phyloP scores from a whole-genome alignment of 1,284 basidiomycete species.

The Crucibulum parvulum region DNA sequence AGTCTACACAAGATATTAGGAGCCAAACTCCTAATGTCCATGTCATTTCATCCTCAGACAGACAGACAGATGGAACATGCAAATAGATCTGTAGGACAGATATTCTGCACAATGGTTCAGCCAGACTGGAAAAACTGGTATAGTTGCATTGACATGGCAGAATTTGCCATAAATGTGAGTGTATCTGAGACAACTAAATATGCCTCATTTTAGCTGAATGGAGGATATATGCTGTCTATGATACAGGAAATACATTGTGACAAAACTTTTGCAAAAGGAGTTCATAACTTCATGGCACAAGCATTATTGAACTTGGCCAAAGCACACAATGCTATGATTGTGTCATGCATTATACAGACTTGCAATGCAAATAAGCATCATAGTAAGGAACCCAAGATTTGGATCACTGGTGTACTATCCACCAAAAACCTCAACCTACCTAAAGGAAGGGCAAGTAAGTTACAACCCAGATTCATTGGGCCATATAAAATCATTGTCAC shows the following conservation, averaged over 20 bases:
- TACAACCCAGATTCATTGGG: slow-evolving; percentile 36
- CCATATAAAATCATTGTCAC: slow-evolving; percentile 31
- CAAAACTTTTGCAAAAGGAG: slow-evolving; percentile 16
- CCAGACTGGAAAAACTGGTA: too few relatives aligned
- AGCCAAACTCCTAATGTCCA: background rate
- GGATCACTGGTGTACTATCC: slow-evolving; percentile 32
- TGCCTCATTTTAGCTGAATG: slow-evolving; percentile 43
- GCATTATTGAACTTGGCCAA: slow-evolving; percentile 22
- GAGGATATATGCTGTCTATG: slow-evolving; percentile 31
- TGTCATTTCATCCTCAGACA: too few relatives aligned
- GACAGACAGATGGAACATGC: too few relatives aligned
- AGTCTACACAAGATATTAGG: background rate
- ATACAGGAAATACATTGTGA: slow-evolving; percentile 12
- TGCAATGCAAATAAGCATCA: slow-evolving; percentile 28
- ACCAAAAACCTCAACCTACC: slow-evolving; percentile 34
- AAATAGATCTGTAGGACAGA: too few relatives aligned
- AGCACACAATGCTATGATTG: slow-evolving; percentile 37
- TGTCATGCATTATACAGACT: slow-evolving; percentile 26
- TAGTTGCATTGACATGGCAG: background rate
- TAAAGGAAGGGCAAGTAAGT: slow-evolving; percentile 29
- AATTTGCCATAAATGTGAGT: background rate
- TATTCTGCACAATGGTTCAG: too few relatives aligned
- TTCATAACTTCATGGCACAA: slow-evolving; percentile 22
- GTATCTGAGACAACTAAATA: too few relatives aligned
- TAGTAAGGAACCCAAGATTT: slow-evolving; percentile 14